phyloP scores from a whole-genome alignment of 1,284 basidiomycete species.

The Moesziomyces antarcticus region DNA sequence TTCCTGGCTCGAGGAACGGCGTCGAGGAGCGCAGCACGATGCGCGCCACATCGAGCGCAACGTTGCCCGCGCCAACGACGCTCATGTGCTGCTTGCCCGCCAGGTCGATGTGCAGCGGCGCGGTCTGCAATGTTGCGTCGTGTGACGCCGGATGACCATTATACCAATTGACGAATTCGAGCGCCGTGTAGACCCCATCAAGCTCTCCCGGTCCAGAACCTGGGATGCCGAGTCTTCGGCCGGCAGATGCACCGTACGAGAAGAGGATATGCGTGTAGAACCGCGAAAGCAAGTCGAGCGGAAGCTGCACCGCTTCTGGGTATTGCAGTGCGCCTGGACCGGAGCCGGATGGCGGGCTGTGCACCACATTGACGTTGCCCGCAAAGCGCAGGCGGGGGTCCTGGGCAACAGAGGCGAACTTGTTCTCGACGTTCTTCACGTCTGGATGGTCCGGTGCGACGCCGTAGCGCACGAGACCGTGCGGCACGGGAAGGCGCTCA shows the following conservation, averaged over 20 bases:
- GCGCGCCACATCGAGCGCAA: slow-evolving; percentile 91
- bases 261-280: slow-evolving; percentile 85
- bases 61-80: slow-evolving; percentile 94
- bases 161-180: slow-evolving; percentile 96
- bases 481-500: slow-evolving; percentile 91
- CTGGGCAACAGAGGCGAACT: slow-evolving; percentile 77
- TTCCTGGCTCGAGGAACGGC: slow-evolving; percentile 33
- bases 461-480: slow-evolving; percentile 93
- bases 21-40: slow-evolving; percentile 76
- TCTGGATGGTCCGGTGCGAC: slow-evolving; percentile 99
- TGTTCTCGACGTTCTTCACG: slow-evolving; percentile 99
- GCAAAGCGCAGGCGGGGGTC: slow-evolving; percentile 73
- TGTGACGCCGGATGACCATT: slow-evolving; percentile 81
- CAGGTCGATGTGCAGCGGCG: slow-evolving; percentile 71
- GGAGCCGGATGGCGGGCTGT: slow-evolving; percentile 14
- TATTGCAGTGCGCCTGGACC: slow-evolving; percentile 64
- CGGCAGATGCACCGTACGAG: slow-evolving; percentile 80
- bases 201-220: slow-evolving; percentile 71
- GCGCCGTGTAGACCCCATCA: slow-evolving; percentile 78
- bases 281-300: slow-evolving; percentile 73
- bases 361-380: slow-evolving; percentile 85
- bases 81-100: slow-evolving; percentile 75
- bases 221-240: slow-evolving; percentile 68
- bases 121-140: slow-evolving; percentile 9
- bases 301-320: slow-evolving; percentile 72